Evolutionary conservation across 2,329 filamentous ascomycete genomes (phyloP).

Genomic region (Trichoderma sp.): DNA sequence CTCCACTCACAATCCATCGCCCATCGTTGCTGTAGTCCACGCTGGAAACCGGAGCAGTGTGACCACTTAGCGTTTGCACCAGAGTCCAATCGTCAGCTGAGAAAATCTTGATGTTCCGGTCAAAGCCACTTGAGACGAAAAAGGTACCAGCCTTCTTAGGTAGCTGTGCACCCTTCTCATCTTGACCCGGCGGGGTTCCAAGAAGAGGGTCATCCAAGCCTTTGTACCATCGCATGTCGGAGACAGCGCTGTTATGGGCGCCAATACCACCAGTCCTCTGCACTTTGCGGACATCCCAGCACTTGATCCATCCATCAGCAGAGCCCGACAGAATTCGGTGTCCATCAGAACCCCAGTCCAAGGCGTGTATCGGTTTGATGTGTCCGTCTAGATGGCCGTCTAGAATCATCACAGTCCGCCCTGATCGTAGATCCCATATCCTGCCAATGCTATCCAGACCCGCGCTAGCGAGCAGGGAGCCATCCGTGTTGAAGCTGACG

Average conservation of each 20-base stretch:
- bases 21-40: constrained; percentile 84
- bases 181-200: constrained; percentile 56
- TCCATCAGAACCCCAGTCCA: constrained; percentile 91
- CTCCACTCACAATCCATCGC: constrained; percentile 90
- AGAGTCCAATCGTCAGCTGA: constrained; percentile 95
- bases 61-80: constrained; percentile 81
- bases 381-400: constrained; percentile 78
- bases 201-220: constrained; percentile 71
- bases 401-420: constrained; percentile 91
- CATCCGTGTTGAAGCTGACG: constrained; percentile 85
- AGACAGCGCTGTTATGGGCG: constrained; percentile 86
- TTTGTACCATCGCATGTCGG: constrained; percentile 91
- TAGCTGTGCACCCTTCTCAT: constrained; percentile 61
- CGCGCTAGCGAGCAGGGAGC: constrained; percentile 85
- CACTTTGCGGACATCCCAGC: constrained; percentile 94
- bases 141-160: constrained; percentile 90
- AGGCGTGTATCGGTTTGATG: constrained; percentile 86
- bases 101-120: constrained; percentile 93
- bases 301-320: constrained; percentile 93
- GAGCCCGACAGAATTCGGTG: constrained; percentile 91
- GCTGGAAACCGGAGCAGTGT: constrained; percentile 88
- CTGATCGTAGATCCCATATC: constrained; percentile 91
- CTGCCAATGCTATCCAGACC: constrained; percentile 91
- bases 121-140: constrained; percentile 86
- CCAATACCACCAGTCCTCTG: constrained; percentile 79